Base-by-base conservation (phyloP, 2,329 filamentous ascomycete species). In the Penicillium sp. region DNA sequence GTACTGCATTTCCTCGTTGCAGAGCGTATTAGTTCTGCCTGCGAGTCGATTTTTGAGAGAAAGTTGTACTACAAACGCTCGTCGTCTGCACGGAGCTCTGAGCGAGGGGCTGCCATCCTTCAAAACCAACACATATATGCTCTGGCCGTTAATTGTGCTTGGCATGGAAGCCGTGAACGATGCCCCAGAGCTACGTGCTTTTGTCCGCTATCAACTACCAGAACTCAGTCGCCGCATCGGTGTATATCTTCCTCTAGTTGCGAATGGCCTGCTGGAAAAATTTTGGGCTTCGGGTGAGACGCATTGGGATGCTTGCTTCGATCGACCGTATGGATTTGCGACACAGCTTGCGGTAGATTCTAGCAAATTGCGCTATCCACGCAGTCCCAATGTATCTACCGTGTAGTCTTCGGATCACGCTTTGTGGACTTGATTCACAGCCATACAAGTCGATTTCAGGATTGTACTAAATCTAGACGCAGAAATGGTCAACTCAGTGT, bases 241-340 rank as follows among this genome's bases (percentile, higher is more conserved):
- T 67, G 1, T 65, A 65, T 33, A 61, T 64, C 21, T 71, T 72
- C 5, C 57, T 71, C 20, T 60, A 61, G 20, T 69, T 70, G 1
- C 69, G 68, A 54, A 40, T 24, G 0, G 60, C n/a, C n/a, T 72
- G 1, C 62, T 76, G 1, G 61, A 73, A 51, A 62, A 18, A n/a
- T 75, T 72, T 47, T 75, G 73, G 74, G 59, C 60, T 3, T 70
- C 67, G 0, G 65, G 66, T 0, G 46, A 63, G 54, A 66, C 60
- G 2, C 14, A 51, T 3, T 76, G 73, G 73, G 72, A 75, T 63
- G 61, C 58, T 33, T 76, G 74, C 59, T 76, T 75, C 47, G 70
- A 74, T 43, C 62, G 56, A 46, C 65, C 68, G 23, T 71, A 71
- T 45, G 4, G 8, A 11, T 38, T 38, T 38, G 3, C 33, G 14